Conservation (phyloP, 2,329 filamentous ascomycete species). For the Coniochaeta prunicola region DNA sequence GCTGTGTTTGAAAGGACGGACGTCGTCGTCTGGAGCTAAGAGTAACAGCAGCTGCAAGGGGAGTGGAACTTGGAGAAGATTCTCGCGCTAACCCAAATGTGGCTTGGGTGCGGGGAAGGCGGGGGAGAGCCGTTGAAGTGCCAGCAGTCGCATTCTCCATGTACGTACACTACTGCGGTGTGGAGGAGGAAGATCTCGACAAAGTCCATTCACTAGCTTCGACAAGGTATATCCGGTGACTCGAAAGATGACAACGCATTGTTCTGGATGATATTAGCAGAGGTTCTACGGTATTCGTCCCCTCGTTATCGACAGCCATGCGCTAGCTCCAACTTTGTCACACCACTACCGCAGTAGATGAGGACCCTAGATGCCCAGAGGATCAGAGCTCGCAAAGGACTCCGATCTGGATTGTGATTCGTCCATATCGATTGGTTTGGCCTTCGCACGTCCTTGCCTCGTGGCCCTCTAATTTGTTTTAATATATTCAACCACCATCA, state of each 20-base stretch:
- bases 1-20: background rate
- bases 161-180: no score
- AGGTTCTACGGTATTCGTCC: background rate
- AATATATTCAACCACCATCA: background rate
- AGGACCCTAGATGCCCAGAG: background rate
- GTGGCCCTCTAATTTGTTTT: background rate
- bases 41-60: background rate
- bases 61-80: background rate
- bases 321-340: background rate
- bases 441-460: background rate
- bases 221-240: no score
- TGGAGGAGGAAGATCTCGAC: conserved; percentile 1
- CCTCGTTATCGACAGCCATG: background rate
- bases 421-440: background rate
- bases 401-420: background rate
- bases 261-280: background rate
- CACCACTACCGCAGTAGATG: background rate
- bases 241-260: background rate
- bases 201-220: no score
- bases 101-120: conserved; percentile 1
- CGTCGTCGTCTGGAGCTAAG: background rate
- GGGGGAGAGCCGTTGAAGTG: background rate
- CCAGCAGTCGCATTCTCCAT: no score
- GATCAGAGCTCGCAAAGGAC: background rate
- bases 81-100: background rate